phyloP scores from a whole-genome alignment of 2,329 filamentous ascomycete genomes.

The Ampelomyces quisqualis region DNA sequence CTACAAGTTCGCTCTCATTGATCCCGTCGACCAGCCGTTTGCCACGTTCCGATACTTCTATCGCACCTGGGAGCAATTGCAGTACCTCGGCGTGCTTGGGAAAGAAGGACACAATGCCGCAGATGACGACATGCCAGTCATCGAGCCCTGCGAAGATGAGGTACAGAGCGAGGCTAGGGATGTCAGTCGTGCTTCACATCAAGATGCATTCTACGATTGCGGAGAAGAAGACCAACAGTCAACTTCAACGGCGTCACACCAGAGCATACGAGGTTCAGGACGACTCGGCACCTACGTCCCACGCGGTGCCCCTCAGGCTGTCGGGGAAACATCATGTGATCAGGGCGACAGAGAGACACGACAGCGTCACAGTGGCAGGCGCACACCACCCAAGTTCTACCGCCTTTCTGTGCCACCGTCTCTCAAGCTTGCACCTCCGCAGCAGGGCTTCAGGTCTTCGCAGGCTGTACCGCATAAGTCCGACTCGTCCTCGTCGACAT shows the following conservation, averaged over 20 bases:
- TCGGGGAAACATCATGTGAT: slow-evolving; percentile 1
- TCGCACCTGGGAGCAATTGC: slow-evolving; percentile 34
- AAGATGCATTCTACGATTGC: background rate
- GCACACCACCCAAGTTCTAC: slow-evolving; percentile 9
- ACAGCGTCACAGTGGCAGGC: slow-evolving; percentile 6
- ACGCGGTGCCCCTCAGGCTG: slow-evolving; percentile 9
- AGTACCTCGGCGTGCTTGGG: slow-evolving; percentile 24
- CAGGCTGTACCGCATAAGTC: slow-evolving; percentile 23
- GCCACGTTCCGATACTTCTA: slow-evolving; percentile 49
- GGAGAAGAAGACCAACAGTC: background rate
- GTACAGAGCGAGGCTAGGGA: background rate
- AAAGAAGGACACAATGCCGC: slow-evolving; percentile 16
- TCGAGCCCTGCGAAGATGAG: slow-evolving; percentile 24
- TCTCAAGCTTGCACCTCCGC: slow-evolving; percentile 18
- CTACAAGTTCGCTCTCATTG: slow-evolving; percentile 54
- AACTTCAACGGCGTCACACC: background rate
- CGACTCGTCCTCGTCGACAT: slow-evolving; percentile 13
- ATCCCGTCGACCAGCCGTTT: slow-evolving; percentile 52
- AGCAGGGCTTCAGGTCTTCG: slow-evolving; percentile 9
- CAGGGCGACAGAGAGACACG: slow-evolving; percentile 1
- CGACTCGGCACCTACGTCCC: slow-evolving; percentile 15
- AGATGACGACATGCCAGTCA: slow-evolving; percentile 25
- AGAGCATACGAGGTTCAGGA: background rate
- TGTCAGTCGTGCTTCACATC: background rate
- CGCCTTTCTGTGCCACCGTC: slow-evolving; percentile 31